Evolutionary conservation across 257 asterid genomes (phyloP).

Genomic region (Datura wrightii): DNA sequence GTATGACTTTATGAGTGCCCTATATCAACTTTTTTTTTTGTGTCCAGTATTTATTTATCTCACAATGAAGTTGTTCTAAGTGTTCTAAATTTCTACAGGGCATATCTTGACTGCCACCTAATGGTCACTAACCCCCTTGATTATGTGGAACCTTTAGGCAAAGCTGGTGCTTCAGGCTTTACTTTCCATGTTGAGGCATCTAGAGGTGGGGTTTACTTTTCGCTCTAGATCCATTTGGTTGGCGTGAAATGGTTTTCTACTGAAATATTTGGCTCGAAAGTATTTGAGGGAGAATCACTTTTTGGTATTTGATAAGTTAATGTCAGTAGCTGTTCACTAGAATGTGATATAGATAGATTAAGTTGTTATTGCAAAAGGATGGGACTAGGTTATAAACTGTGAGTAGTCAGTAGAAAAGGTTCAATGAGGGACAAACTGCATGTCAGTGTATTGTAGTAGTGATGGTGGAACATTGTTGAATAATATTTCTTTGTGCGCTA

Average conservation of each 20-base stretch:
- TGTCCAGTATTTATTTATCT: background rate
- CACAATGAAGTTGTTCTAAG: background rate
- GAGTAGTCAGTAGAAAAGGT: background rate
- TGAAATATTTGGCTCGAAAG: background rate
- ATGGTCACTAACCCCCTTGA: constrained; percentile 96
- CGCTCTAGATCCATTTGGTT: constrained; percentile 17
- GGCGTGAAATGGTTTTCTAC: background rate
- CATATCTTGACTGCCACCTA: constrained; percentile 92
- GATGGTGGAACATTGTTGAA: background rate
- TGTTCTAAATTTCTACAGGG: constrained; percentile 50
- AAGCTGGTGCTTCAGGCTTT: constrained; percentile 96
- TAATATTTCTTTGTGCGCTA: background rate
- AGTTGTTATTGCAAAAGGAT: background rate
- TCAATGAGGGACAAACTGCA: background rate
- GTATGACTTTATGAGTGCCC: constrained; percentile 39
- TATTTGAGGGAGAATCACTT: constrained; percentile 18
- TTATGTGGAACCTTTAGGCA: constrained; percentile 77
- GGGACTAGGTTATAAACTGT: background rate
- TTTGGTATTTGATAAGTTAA: background rate
- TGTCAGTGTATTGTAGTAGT: background rate
- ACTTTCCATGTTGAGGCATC: constrained; percentile 85
- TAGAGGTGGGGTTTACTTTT: constrained; percentile 54
- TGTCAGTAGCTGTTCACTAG: background rate
- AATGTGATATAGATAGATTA: background rate
- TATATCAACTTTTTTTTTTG: background rate